Evolutionary conservation across 164 flowering plant genomes (phyloP).

Genomic region (Kalanchoe fedtschenkoi): DNA sequence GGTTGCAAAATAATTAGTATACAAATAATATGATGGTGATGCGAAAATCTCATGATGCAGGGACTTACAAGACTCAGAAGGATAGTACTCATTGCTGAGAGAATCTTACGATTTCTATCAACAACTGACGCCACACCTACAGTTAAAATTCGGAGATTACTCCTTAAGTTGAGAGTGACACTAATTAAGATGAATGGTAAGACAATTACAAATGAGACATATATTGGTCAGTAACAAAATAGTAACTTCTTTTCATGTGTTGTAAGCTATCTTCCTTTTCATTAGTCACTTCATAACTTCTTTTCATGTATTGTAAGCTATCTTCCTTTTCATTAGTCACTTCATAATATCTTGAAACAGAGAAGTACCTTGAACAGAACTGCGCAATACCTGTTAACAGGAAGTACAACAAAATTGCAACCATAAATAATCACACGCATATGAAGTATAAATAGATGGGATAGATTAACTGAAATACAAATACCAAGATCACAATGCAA

Average conservation of each 20-base stretch:
- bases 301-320: not conserved
- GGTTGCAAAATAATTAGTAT: not conserved
- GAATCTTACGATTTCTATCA: constrained; percentile 9
- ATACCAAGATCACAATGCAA: not conserved
- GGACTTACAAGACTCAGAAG: constrained; percentile 15
- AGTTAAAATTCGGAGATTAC: too few relatives aligned
- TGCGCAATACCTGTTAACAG: constrained; percentile 9
- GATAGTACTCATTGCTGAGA: constrained; percentile 8
- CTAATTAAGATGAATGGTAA: not conserved
- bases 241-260: not conserved
- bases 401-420: not conserved
- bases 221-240: too few relatives aligned
- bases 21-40: not conserved
- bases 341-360: not conserved
- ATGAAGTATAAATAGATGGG: not conserved
- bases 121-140: constrained; percentile 8
- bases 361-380: constrained; percentile 10
- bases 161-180: not conserved
- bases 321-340: not conserved
- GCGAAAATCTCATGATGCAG: not conserved
- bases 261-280: not conserved
- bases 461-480: not conserved
- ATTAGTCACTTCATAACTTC: not conserved
- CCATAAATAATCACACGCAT: not conserved
- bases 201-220: not conserved